Conservation (phyloP, 1,284 basidiomycete genomes). For the Trichosporon faecale region DNA sequence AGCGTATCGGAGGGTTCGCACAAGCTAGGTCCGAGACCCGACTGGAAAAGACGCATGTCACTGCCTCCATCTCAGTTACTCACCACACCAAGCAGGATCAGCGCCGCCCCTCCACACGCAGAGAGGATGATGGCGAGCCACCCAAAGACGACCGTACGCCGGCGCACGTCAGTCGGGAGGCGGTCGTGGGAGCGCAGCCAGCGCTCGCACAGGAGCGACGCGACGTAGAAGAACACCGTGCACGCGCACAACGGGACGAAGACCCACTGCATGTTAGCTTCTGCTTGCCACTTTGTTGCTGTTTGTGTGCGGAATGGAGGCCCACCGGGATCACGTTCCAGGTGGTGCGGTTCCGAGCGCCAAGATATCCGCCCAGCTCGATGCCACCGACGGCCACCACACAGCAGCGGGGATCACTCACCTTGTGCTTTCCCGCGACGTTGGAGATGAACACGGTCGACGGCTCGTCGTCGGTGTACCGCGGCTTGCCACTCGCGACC, state of each 20-base stretch:
- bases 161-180: conserved; percentile 53
- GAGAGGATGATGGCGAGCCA: conserved; percentile 54
- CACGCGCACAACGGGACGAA: background rate
- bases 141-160: conserved; percentile 47
- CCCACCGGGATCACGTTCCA: background rate
- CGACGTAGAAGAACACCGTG: conserved; percentile 43
- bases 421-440: conserved; percentile 51
- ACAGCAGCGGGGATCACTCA: conserved; percentile 11
- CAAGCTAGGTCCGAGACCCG: no score
- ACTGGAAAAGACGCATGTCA: no score
- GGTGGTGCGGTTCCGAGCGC: background rate
- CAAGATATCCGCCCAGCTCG: background rate
- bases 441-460: conserved; percentile 55
- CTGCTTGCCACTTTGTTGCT: background rate
- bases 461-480: conserved; percentile 49
- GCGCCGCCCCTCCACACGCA: conserved; percentile 49
- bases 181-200: conserved; percentile 55
- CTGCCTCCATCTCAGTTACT: conserved; percentile 20
- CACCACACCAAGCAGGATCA: conserved; percentile 53
- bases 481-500: conserved; percentile 47
- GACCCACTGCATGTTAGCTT: conserved; percentile 3
- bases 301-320: background rate
- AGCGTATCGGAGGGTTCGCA: no score
- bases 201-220: conserved; percentile 53
- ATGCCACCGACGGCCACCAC: background rate